These are phyloP conservation scores for Malassezia sp. DNA, from an alignment of 1,284 basidiomycete genomes.

Conservation along the genomic window DNA sequence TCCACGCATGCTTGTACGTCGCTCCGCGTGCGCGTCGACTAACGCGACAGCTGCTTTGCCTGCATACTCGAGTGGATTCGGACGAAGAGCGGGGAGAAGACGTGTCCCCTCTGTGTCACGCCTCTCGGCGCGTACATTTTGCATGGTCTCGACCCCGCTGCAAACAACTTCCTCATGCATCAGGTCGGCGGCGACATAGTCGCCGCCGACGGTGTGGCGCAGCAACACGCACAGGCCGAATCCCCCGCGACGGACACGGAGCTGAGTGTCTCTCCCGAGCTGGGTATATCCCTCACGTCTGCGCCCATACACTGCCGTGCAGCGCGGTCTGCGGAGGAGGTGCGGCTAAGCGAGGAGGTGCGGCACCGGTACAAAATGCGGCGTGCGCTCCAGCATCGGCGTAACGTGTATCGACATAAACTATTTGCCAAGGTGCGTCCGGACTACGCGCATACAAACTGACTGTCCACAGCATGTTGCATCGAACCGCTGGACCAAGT, in stretches of 20 bases:
- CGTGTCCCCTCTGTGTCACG: slow-evolving; percentile 12
- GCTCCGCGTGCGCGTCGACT: no score
- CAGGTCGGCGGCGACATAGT: no score
- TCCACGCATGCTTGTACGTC: neutral
- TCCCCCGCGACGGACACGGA: neutral
- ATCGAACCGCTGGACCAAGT: slow-evolving; percentile 13
- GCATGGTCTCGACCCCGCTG: slow-evolving; percentile 7
- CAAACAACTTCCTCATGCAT: neutral
- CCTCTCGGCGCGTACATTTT: slow-evolving; percentile 5
- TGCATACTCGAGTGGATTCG: slow-evolving; percentile 11
- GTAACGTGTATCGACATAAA: slow-evolving; percentile 6
- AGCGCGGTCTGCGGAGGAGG: no score
- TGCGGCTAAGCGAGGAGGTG: slow-evolving; percentile 5
- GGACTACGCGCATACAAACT: no score
- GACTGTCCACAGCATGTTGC: slow-evolving; percentile 12
- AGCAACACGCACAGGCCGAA: no score
- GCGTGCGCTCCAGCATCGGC: neutral
- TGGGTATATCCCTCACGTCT: no score
- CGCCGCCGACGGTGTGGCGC: no score
- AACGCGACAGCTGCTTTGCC: slow-evolving; percentile 7
- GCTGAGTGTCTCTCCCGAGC: no score
- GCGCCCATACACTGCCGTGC: no score
- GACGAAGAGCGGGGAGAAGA: slow-evolving; percentile 1
- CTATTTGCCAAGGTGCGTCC: slow-evolving; percentile 2
- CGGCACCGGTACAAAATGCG: slow-evolving; percentile 1